Percentiles rank a stretch among this genome's conserved stretches.
Conservation (phyloP, 352 stramenopile genomes). For the Pythium plurisporium region DNA sequence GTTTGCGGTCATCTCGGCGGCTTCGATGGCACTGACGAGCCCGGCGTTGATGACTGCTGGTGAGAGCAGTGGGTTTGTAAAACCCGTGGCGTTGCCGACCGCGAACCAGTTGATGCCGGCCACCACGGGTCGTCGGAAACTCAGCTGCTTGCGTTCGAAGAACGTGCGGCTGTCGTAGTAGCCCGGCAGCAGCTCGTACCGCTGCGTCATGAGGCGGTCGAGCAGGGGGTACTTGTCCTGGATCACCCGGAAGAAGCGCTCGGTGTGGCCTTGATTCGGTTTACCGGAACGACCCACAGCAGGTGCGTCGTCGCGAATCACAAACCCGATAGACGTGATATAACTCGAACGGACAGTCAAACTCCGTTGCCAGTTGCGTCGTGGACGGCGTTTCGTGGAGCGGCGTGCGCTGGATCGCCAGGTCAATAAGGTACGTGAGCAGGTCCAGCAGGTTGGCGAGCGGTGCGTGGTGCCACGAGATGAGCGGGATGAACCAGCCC, state of each 20-base stretch:
- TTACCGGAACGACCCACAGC: not conserved
- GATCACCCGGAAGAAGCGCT: not conserved
- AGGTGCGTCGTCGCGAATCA: constrained; percentile 2
- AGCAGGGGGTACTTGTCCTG: constrained; percentile 8
- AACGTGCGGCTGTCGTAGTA: constrained; percentile 10
- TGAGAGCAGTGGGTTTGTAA: constrained; percentile 9
- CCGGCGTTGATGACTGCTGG: constrained; percentile 7
- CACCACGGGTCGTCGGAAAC: not conserved
- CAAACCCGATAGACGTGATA: constrained; percentile 6
- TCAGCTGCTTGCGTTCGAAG: constrained; percentile 7
- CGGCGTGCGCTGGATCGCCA: not conserved
- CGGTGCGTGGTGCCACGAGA: constrained; percentile 11
- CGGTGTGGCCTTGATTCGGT: not conserved
- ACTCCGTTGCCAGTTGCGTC: not conserved
- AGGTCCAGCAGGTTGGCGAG: constrained; percentile 13
- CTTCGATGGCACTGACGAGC: not conserved
- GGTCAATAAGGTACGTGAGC: constrained; percentile 2
- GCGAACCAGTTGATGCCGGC: constrained; percentile 6
- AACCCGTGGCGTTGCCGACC: constrained; percentile 7
- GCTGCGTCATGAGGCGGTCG: not conserved
- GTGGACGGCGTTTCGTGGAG: constrained; percentile 1
- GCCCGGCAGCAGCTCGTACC: not conserved
- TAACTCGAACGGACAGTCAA: constrained; percentile 11
- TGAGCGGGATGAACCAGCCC: constrained; percentile 10
- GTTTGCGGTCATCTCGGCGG: not conserved